Evolutionary conservation across 495 filamentous ascomycete species (phyloP).

Genomic region (Astrothelium macrocarpum): DNA sequence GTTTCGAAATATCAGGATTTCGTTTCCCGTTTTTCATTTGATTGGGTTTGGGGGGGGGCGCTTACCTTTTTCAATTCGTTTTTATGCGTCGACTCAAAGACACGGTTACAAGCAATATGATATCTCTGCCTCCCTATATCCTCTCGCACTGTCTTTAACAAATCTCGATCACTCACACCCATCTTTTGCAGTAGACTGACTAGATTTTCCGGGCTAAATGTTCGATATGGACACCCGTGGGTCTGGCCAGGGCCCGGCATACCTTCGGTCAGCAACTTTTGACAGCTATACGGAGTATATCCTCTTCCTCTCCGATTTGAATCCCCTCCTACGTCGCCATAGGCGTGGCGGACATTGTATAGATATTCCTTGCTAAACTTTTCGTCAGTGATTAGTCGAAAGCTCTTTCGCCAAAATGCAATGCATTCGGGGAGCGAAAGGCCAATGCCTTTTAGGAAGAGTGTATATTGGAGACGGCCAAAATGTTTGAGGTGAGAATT

Average conservation of each 20-base stretch:
- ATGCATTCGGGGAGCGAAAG: slow-evolving; percentile 84
- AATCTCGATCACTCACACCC: slow-evolving; percentile 66
- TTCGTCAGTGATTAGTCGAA: slow-evolving; percentile 73
- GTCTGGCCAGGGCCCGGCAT: slow-evolving; percentile 73
- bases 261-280: slow-evolving; percentile 83
- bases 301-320: slow-evolving; percentile 72
- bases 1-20: neutral
- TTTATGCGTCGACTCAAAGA: slow-evolving; percentile 84
- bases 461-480: slow-evolving; percentile 86
- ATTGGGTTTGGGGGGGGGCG: neutral
- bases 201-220: slow-evolving; percentile 82
- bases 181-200: slow-evolving; percentile 58
- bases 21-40: no score
- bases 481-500: slow-evolving; percentile 87
- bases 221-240: slow-evolving; percentile 93
- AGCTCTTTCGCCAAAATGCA: slow-evolving; percentile 83
- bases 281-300: slow-evolving; percentile 84
- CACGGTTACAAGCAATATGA: slow-evolving; percentile 93
- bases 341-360: slow-evolving; percentile 89
- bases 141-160: slow-evolving; percentile 72
- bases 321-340: slow-evolving; percentile 94
- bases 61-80: slow-evolving; percentile 62
- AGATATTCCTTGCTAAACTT: slow-evolving; percentile 61
- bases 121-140: slow-evolving; percentile 83
- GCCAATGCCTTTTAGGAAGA: slow-evolving; percentile 97